A percentile compares a stretch with the other conserved stretches of the same genome.
Conservation (phyloP, 352 stramenopile species). For the Pythium myriotylum region DNA sequence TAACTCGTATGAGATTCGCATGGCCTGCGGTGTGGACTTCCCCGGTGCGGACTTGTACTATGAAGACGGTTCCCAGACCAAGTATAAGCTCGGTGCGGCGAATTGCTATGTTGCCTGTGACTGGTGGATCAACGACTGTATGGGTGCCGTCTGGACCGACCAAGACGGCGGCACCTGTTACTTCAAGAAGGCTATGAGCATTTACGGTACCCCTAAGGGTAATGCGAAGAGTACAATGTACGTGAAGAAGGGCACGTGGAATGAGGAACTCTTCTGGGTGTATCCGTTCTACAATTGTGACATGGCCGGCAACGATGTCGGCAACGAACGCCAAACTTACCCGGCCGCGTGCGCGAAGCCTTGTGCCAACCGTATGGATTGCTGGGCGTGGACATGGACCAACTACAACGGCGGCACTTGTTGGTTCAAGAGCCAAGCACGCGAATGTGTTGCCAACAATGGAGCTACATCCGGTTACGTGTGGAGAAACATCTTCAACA, state of each 20-base stretch:
- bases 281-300: constrained; percentile 2
- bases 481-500: background rate
- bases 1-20: constrained; percentile 2
- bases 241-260: too few species aligned
- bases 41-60: background rate
- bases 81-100: background rate
- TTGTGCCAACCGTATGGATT: background rate
- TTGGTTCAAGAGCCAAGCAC: constrained; percentile 1
- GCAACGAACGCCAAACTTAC: background rate
- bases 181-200: too few species aligned
- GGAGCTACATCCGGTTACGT: background rate
- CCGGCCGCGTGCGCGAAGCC: background rate
- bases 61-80: background rate
- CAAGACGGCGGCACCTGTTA: constrained; percentile 50
- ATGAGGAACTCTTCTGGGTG: background rate
- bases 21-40: constrained; percentile 9
- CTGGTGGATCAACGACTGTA: constrained; percentile 3
- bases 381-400: constrained; percentile 9
- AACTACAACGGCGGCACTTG: constrained; percentile 16
- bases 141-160: constrained; percentile 37
- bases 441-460: background rate
- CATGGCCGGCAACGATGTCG: constrained; percentile 5
- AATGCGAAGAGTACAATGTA: too few species aligned
- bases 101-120: constrained; percentile 5
- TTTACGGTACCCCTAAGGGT: background rate